Evolutionary conservation across 257 asterid species (phyloP), one percentile per base, ranked within the genome.

Genomic region (Anisodus tanguticus): DNA sequence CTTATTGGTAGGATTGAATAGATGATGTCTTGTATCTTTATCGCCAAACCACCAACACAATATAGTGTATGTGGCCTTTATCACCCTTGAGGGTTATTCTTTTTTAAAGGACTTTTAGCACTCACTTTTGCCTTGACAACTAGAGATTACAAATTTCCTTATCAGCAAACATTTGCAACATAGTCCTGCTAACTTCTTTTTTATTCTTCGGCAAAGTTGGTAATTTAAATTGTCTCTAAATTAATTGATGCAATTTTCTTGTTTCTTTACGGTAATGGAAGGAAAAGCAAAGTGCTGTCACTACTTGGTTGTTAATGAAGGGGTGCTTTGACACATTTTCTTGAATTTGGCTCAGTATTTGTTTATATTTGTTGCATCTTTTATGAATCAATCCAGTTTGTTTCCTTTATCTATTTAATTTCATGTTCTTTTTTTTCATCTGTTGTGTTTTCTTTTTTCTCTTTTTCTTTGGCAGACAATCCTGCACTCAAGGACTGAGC

Each of bases 21-120:
- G 10, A 37, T 37, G 76, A 68, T 5, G 37, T 68, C 9, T 67
- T 67, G 49, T 12, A 6, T 66, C 51, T 13, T 37, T 68, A 37
- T 68, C 76, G 37, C 22, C 76, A 68, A 68, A 15, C 6, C 53
- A 68, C 76, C 43, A 68, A 68, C 51, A 37, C 76, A 67, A 67
- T 68, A 15, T 37, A 37, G 51, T 68, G 22, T 37, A 37, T 68
- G 51, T 68, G 51, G 76, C 10, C 57, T 53, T 53, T 51, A 9
- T 53, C 57, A 53, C 4, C 57, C 57, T 53, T 53, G 57, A 53
- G 15, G 57, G 4, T 53, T 53, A 53, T 0, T 19, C 22, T 37
- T 67, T 1, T 37, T 7, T 2, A 67, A 37, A 15, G 37, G 13
- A 68, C 53, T 15, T 67, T 37, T 15, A 68, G 35, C 55, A 2